Evolutionary conservation across 345 rosid species (phyloP).

Genomic region (Mallotus nudiflorus): DNA sequence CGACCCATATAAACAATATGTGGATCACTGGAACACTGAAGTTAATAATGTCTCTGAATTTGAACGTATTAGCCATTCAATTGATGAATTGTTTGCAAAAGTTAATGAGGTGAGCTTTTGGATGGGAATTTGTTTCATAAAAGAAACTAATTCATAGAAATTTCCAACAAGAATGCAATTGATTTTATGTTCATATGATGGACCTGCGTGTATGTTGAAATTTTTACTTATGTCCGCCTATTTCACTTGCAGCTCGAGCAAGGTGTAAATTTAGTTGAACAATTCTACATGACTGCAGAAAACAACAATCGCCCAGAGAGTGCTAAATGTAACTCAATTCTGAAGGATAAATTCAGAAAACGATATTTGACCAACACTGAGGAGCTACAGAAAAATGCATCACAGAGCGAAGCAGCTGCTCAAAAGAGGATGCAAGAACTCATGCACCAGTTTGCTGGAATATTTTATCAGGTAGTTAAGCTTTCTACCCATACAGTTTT

Average conservation of each 20-base stretch:
- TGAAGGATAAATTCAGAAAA: constrained; percentile 59
- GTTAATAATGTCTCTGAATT: constrained; percentile 28
- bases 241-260: constrained; percentile 58
- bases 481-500: no score
- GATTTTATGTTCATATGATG: neutral
- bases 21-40: constrained; percentile 26
- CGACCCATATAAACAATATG: constrained; percentile 19
- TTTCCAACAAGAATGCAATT: neutral
- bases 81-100: constrained; percentile 55
- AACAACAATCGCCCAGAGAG: constrained; percentile 39
- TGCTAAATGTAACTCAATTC: constrained; percentile 45
- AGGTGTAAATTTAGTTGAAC: constrained; percentile 64
- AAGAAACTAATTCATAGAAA: no score
- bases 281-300: constrained; percentile 48
- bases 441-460: constrained; percentile 72
- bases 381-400: constrained; percentile 60
- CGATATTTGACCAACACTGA: constrained; percentile 54
- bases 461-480: constrained; percentile 63
- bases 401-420: constrained; percentile 70
- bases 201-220: neutral
- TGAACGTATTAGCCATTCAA: constrained; percentile 40
- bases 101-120: constrained; percentile 47
- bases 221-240: neutral
- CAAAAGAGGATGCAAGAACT: constrained; percentile 93
- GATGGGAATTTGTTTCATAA: no score